Evolutionary conservation across 2,329 filamentous ascomycete genomes (phyloP), one percentile per base, ranked within the genome.

Genomic region (Xylaria multiplex): DNA sequence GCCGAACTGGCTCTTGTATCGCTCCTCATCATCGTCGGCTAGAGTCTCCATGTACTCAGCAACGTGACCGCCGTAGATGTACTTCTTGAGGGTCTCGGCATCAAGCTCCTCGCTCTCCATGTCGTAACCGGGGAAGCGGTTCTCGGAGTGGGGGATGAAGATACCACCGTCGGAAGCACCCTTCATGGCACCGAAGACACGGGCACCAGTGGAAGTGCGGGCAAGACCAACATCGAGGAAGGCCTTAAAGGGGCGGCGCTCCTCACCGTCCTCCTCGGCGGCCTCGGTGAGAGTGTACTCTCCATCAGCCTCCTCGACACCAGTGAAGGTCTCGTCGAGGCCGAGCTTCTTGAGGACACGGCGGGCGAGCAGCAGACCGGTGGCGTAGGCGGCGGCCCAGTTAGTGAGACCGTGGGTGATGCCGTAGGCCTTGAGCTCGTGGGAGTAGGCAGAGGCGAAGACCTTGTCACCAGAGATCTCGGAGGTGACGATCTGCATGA

Each of bases 1-100:
- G 83, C 90, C 87, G 91, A 99, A 99, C 88, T 99, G 96, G 77
- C 89, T 90, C 89, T 95, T 95, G 93, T 93, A 99, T 81, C 96
- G 94, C 90, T 99, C 96, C 92, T 99, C 96, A 81, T 99, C 96
- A 81, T 99, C 96, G 79, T 99, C 96, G 84, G 96, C 96, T 73
- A 99, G 92, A 67, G 91, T 96, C 91, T 99, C 96, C 96, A 99
- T 99, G 91, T 99, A 99, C 90, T 99, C 96, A 76, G 95, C 94
- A 73, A 99, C 93, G 90, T 99, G 96, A 70, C 96, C 95, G 80
- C 88, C 96, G 84, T 93, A 95, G 88, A 99, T 99, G 91, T 99
- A 99, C 88, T 94, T 97, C 89, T 95, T 93, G 81, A 99, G 93
- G 75, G 89, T 91, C 83, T 99, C 96, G 78, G 93, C 89, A 78